Conservation (phyloP, 495 filamentous ascomycete genomes). For the Xylona heveae region DNA sequence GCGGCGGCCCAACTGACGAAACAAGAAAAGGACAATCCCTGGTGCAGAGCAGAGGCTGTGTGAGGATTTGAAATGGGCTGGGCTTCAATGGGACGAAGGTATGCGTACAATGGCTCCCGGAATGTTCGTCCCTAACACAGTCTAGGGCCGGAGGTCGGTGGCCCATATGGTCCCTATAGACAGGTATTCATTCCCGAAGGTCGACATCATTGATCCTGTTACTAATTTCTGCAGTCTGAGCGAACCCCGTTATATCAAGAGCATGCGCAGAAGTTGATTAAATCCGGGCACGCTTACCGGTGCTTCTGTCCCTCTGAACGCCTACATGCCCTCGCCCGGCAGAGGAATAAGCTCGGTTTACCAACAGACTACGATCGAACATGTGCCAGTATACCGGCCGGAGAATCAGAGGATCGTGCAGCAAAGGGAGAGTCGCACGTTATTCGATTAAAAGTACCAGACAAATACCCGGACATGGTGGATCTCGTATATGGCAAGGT, state of each 20-base stretch:
- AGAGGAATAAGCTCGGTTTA: slow-evolving; percentile 34
- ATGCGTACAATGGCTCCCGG: background rate
- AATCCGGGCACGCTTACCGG: slow-evolving; percentile 58
- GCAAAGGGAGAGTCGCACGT: slow-evolving; percentile 49
- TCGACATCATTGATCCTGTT: slow-evolving; percentile 8
- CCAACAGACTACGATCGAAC: slow-evolving; percentile 56
- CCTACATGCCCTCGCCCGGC: slow-evolving; percentile 36
- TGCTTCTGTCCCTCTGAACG: slow-evolving; percentile 75
- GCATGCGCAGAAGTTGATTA: slow-evolving; percentile 49
- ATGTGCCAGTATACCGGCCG: slow-evolving; percentile 41
- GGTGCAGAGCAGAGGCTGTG: slow-evolving; percentile 58
- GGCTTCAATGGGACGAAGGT: slow-evolving; percentile 90
- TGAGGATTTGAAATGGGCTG: slow-evolving; percentile 70
- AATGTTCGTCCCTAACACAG: slow-evolving; percentile 3
- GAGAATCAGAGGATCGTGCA: slow-evolving; percentile 47
- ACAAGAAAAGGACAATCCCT: slow-evolving; percentile 52
- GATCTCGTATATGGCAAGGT: slow-evolving; percentile 55
- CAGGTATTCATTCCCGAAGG: slow-evolving; percentile 29
- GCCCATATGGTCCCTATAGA: slow-evolving; percentile 67
- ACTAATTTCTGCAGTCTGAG: slow-evolving; percentile 38
- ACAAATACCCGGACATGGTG: slow-evolving; percentile 33
- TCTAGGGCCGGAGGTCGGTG: slow-evolving; percentile 55
- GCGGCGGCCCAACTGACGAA: background rate
- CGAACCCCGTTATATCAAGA: slow-evolving; percentile 49
- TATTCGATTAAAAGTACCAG: slow-evolving; percentile 46